phyloP scores from a whole-genome alignment of 768 basidiomycete species.

The Mycena vitilis region DNA sequence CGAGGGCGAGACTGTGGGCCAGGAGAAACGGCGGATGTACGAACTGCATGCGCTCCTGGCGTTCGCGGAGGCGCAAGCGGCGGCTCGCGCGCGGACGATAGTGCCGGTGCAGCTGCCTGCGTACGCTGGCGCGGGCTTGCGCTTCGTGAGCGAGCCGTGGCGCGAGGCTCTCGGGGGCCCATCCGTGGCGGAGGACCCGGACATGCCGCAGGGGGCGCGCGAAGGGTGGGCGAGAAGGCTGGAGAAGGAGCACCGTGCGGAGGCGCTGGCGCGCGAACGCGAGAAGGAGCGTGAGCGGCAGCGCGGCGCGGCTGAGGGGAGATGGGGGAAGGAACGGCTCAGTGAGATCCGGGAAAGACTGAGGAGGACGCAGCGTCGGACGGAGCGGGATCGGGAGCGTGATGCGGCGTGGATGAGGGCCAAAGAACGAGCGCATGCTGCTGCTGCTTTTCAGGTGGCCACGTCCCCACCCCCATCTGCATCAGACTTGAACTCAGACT shows the following conservation, averaged over 20 bases:
- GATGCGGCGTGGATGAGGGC: not conserved
- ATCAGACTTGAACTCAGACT: not conserved
- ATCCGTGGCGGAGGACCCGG: not conserved
- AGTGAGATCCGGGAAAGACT: conserved; percentile 22
- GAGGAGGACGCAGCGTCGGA: not conserved
- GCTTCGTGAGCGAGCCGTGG: conserved; percentile 15
- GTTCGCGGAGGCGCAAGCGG: conserved; percentile 8
- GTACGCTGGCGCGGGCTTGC: conserved; percentile 11
- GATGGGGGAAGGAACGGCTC: conserved; percentile 27
- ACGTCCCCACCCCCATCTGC: no score
- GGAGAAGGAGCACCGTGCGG: not conserved
- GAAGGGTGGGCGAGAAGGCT: conserved; percentile 25
- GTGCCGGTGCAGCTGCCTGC: conserved; percentile 14
- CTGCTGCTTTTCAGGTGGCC: not conserved
- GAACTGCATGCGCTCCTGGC: conserved; percentile 31
- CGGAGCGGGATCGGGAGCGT: not conserved
- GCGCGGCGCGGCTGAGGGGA: conserved; percentile 23
- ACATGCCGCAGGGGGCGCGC: not conserved
- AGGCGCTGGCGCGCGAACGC: conserved; percentile 16
- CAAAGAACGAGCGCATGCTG: not conserved
- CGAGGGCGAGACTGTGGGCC: not conserved
- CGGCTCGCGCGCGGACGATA: conserved; percentile 5
- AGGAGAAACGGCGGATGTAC: not conserved
- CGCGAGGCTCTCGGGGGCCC: conserved; percentile 8
- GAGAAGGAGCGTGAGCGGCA: conserved; percentile 23